phyloP scores from a whole-genome alignment of 2,329 filamentous ascomycete genomes.

The Spiromastix sp. region DNA sequence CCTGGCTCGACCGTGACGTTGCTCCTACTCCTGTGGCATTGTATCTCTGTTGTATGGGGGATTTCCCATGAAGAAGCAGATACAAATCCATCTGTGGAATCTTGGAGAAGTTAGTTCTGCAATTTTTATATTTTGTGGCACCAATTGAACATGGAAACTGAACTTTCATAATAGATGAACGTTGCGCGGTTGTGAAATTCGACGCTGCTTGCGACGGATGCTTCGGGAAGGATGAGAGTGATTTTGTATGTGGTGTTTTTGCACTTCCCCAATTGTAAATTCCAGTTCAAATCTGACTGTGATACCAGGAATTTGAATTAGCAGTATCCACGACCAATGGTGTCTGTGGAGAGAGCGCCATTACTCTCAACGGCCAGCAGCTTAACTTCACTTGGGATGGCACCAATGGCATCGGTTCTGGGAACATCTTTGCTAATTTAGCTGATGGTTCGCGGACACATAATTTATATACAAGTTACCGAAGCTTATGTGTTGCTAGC shows the following conservation, averaged over 20 bases:
- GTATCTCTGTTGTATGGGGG: not conserved
- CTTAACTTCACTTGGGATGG: slow-evolving; percentile 18
- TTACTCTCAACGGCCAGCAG: slow-evolving; percentile 20
- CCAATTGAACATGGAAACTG: too few relatives aligned
- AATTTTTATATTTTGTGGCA: not conserved
- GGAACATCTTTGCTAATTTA: slow-evolving; percentile 14
- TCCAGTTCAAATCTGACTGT: slow-evolving; percentile 7
- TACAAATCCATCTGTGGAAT: not conserved
- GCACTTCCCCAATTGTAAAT: not conserved
- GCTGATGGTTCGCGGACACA: slow-evolving; percentile 10
- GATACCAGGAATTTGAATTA: slow-evolving; percentile 19
- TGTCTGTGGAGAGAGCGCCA: slow-evolving; percentile 16
- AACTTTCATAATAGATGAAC: slow-evolving; percentile 12
- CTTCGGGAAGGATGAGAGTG: slow-evolving; percentile 6
- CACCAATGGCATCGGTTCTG: slow-evolving; percentile 14
- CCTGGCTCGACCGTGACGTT: not conserved
- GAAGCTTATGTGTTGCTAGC: slow-evolving; percentile 19
- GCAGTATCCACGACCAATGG: slow-evolving; percentile 15
- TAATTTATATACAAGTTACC: slow-evolving; percentile 16
- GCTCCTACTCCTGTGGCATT: slow-evolving; percentile 2
- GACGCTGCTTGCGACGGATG: slow-evolving; percentile 15
- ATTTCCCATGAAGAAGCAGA: not conserved
- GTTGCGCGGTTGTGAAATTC: slow-evolving; percentile 15
- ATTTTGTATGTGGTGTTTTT: slow-evolving; percentile 11
- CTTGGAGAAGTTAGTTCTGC: slow-evolving; percentile 7